These are phyloP conservation scores for Fusarium caatingaense DNA, from an alignment of 2,329 filamentous ascomycete genomes.

Conservation along the genomic window DNA sequence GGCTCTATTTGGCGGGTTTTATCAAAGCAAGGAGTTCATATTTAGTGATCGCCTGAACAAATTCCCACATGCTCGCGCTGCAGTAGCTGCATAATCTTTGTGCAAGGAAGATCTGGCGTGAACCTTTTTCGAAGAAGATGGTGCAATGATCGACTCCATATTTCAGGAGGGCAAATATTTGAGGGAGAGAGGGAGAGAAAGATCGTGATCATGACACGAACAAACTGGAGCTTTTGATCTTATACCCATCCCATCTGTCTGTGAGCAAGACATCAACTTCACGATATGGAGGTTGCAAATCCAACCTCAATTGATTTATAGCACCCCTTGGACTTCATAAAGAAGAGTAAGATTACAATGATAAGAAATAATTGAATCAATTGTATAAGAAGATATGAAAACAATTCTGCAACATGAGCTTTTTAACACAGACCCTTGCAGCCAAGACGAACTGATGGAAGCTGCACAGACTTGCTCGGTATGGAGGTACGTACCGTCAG, in stretches of 20 bases:
- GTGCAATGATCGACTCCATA: constrained; percentile 9
- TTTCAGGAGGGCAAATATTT: constrained; percentile 1
- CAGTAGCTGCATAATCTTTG: constrained; percentile 32
- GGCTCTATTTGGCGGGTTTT: constrained; percentile 24
- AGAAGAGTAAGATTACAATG: not conserved
- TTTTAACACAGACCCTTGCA: not conserved
- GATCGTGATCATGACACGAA: not conserved
- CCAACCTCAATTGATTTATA: no score
- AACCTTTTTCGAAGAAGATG: constrained; percentile 7
- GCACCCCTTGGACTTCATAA: not conserved
- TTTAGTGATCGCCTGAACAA: constrained; percentile 23
- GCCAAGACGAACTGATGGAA: not conserved
- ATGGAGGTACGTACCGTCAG: constrained; percentile 40
- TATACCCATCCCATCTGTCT: not conserved
- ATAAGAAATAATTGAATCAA: not conserved
- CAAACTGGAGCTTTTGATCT: constrained; percentile 12
- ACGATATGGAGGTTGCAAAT: not conserved
- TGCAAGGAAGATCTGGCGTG: constrained; percentile 31
- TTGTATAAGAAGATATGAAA: not conserved
- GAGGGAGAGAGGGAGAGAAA: not conserved
- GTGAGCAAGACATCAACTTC: not conserved
- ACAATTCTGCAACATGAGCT: not conserved
- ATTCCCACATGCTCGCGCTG: constrained; percentile 4
- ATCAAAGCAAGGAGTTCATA: constrained; percentile 37
- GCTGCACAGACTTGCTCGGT: not conserved